Percentiles rank a stretch among this genome's conserved stretches.
phyloP scores from a whole-genome alignment of 768 basidiomycete genomes.

The Lactifluus volemus region DNA sequence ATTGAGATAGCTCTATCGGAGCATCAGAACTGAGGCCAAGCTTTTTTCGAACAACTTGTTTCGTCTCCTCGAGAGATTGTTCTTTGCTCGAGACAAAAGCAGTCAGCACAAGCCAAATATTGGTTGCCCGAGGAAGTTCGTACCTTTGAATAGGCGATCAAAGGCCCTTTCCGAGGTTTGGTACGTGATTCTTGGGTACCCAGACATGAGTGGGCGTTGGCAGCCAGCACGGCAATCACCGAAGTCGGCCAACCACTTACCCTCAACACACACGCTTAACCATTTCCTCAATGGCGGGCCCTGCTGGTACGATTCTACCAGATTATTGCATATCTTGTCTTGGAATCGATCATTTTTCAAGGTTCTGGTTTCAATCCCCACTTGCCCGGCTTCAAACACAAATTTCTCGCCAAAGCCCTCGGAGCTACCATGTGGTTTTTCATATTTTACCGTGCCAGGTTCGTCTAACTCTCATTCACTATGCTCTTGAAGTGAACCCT shows the following conservation, averaged over 20 bases:
- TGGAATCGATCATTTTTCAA: constrained; percentile 20
- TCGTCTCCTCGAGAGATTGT: constrained; percentile 48
- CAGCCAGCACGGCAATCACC: constrained; percentile 4
- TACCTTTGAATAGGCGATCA: constrained; percentile 47
- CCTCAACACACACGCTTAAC: not conserved
- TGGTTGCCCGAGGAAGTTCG: not conserved
- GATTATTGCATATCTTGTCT: not conserved
- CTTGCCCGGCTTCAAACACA: constrained; percentile 67
- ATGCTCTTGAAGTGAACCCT: not conserved
- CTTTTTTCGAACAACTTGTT: constrained; percentile 51
- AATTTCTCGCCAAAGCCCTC: constrained; percentile 72
- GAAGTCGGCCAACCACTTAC: not conserved
- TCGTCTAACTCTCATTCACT: constrained; percentile 27
- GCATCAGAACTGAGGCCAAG: constrained; percentile 38
- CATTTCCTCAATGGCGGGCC: constrained; percentile 8
- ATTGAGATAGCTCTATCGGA: constrained; percentile 37
- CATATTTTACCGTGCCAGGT: constrained; percentile 95
- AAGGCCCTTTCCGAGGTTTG: constrained; percentile 30
- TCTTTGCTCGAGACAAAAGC: constrained; percentile 33
- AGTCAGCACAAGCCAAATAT: constrained; percentile 6
- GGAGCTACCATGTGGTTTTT: constrained; percentile 99
- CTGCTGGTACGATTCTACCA: constrained; percentile 5
- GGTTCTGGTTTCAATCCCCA: constrained; percentile 85
- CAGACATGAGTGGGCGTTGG: not conserved
- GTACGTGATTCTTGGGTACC: constrained; percentile 13